Evolutionary conservation across 345 rosid genomes (phyloP), one percentile per base, ranked within the genome.

Genomic region (Salix arbutifolia): DNA sequence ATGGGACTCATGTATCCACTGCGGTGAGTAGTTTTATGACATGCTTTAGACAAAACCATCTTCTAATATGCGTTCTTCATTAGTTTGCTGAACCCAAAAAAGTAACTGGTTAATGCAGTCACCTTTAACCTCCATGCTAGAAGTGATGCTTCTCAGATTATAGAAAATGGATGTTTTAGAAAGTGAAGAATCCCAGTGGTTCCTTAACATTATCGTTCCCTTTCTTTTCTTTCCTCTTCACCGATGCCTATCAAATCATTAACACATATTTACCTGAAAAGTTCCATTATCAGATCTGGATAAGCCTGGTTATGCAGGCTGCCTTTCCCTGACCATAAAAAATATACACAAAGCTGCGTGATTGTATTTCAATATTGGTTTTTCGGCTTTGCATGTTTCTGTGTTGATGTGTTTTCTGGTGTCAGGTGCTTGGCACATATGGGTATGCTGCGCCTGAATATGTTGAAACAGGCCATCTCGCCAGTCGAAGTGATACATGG

Each of bases 391-490:
- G 65, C 17, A 17, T 70, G 73, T 56, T 42, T 17, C 31, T 33
- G 23, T 69, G 17, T 58, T 67, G 7, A 17, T 37, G 44, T 44
- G 71, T 12, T 65, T 67, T 69, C 40, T 74, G 52, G 53, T 70
- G 37, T 65, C 87, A 96, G 99, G 91, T 89, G 72, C 89, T 96
- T 8, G 99, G 99, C 26, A 96, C 99, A n/a, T 78, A 85, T 3
- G 99, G 99, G 5, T 96, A 96, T 53, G 99, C 99, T 38, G 97
- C 96, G 6, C 99, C 99, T 0, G 98, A 96, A 77, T 96, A 96
- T 42, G 84, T 96, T 12, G 84, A 86, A 77, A 96, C 99, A 1
- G 99, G 99, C 46, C 98, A 93, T 80, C 99, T 96, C 48, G 86
- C 84, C 26, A 70, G 76, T 75, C 91, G 85, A 3, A 86, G 87